phyloP scores from a whole-genome alignment of 305 asterid species.

The Solanum hybrid region DNA sequence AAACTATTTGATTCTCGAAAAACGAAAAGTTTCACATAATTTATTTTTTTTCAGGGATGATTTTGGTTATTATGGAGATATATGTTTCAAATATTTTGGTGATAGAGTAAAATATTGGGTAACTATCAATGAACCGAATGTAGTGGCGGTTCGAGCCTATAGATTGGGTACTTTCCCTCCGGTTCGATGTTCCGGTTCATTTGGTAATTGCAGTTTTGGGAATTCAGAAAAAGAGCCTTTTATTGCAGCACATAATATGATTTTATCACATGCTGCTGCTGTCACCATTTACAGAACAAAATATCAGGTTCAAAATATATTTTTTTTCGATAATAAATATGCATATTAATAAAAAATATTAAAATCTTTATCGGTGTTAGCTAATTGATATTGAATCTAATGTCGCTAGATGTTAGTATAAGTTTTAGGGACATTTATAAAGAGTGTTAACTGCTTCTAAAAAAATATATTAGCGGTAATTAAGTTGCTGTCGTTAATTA shows the following conservation, averaged over 20 bases:
- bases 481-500: too few species aligned
- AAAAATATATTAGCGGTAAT: too few species aligned
- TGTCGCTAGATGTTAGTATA: too few species aligned
- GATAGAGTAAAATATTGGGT: constrained; percentile 53
- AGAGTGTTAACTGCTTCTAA: too few species aligned
- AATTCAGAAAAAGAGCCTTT: constrained; percentile 45
- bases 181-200: constrained; percentile 37
- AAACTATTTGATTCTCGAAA: too few species aligned
- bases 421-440: too few species aligned
- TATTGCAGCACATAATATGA: constrained; percentile 56
- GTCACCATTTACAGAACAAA: constrained; percentile 31
- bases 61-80: constrained; percentile 40
- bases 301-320: constrained; percentile 28
- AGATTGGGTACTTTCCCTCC: constrained; percentile 55
- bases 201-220: constrained; percentile 42
- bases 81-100: constrained; percentile 50
- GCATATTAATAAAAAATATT: too few species aligned
- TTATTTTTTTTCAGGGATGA: constrained; percentile 28
- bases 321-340: too few species aligned
- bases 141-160: constrained; percentile 45
- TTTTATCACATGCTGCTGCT: constrained; percentile 43
- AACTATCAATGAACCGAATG: constrained; percentile 55
- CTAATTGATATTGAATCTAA: too few species aligned
- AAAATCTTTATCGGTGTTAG: too few species aligned
- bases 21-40: too few species aligned